Conservation (phyloP, 805 yeast species). For the Yarrowia keelungensis region DNA sequence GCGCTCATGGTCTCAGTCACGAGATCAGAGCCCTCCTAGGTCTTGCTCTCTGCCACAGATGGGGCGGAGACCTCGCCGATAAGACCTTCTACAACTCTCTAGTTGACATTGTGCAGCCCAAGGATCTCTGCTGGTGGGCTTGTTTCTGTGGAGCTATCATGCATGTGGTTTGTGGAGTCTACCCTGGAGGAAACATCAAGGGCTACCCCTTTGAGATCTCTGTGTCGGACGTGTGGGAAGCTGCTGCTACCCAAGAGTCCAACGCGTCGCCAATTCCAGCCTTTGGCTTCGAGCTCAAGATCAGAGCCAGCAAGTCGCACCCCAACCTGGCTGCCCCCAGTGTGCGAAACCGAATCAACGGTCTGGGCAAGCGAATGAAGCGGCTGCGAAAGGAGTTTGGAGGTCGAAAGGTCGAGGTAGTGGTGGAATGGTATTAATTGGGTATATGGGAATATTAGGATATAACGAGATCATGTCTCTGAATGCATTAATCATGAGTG, state of each 20-base stretch:
- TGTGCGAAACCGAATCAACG: slow-evolving; percentile 59
- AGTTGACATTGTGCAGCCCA: slow-evolving; percentile 50
- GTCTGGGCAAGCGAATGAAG: slow-evolving; percentile 66
- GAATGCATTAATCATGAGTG: slow-evolving; percentile 14
- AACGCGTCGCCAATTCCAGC: slow-evolving; percentile 24
- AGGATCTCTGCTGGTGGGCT: slow-evolving; percentile 69
- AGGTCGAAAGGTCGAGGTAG: slow-evolving; percentile 42
- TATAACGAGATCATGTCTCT: slow-evolving; percentile 7
- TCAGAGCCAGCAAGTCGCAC: slow-evolving; percentile 43
- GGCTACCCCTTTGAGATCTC: slow-evolving; percentile 50
- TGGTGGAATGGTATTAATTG: slow-evolving; percentile 41
- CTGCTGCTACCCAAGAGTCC: slow-evolving; percentile 10
- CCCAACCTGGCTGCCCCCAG: slow-evolving; percentile 44
- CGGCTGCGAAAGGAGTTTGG: slow-evolving; percentile 55
- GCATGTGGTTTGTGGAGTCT: slow-evolving; percentile 81
- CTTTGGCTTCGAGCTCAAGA: slow-evolving; percentile 43
- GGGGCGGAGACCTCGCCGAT: slow-evolving; percentile 81
- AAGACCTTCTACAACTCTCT: slow-evolving; percentile 50
- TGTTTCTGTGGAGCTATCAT: slow-evolving; percentile 72
- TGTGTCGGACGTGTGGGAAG: slow-evolving; percentile 40
- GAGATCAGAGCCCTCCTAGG: slow-evolving; percentile 74
- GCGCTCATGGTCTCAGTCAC: slow-evolving; percentile 77
- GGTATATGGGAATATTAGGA: slow-evolving; percentile 18
- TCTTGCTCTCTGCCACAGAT: slow-evolving; percentile 74
- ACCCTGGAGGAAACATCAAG: slow-evolving; percentile 79